phyloP scores from a whole-genome alignment of 305 asterid species.

The Fraxinus paxiana region DNA sequence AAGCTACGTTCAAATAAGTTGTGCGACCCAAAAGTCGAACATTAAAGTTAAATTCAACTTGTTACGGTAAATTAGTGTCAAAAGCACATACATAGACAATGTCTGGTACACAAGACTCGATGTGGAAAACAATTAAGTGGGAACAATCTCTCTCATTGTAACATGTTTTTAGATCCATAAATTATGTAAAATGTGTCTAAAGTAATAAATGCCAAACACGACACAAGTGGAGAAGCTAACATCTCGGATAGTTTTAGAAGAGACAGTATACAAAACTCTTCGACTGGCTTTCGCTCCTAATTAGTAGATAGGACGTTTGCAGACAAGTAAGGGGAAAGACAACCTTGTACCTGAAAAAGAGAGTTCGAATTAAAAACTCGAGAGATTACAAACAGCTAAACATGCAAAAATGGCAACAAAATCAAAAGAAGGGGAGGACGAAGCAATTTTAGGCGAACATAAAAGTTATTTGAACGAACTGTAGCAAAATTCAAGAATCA shows the following conservation, averaged over 20 bases:
- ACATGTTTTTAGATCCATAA: neutral
- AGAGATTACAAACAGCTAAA: neutral
- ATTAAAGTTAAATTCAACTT: neutral
- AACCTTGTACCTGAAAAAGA: conserved; percentile 74
- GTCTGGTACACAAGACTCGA: neutral
- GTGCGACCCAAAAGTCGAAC: neutral
- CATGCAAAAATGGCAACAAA: neutral
- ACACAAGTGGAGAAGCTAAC: neutral
- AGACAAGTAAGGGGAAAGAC: conserved; percentile 81
- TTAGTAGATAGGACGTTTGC: conserved; percentile 57
- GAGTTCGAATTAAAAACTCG: conserved; percentile 10
- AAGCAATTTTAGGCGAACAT: neutral
- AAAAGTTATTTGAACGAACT: neutral
- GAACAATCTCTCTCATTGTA: neutral
- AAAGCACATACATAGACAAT: neutral
- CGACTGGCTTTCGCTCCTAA: conserved; percentile 25
- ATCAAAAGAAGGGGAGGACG: neutral
- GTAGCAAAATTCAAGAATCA: neutral
- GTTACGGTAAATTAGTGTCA: neutral
- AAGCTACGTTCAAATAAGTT: neutral
- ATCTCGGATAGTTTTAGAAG: neutral
- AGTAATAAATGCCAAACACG: neutral
- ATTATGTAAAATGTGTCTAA: neutral
- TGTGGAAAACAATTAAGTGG: neutral
- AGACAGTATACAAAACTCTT: neutral